These are phyloP conservation scores for Aspergillus quadrilineatus DNA, from an alignment of 2,329 filamentous ascomycete genomes.

Conservation along the genomic window DNA sequence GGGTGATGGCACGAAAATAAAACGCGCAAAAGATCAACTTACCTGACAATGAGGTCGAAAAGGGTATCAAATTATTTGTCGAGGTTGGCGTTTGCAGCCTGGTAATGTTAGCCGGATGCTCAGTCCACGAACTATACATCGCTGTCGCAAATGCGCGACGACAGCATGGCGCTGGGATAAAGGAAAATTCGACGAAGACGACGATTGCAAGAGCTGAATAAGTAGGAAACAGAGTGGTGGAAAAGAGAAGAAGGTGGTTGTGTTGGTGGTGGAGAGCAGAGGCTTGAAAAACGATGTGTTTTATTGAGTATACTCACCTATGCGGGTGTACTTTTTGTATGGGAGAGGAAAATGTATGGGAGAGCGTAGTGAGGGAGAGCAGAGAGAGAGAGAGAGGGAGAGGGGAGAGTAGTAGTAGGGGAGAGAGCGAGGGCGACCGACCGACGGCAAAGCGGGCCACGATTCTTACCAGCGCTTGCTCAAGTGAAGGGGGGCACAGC, in stretches of 20 bases:
- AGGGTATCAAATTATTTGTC: slow-evolving; percentile 13
- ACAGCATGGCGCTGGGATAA: slow-evolving; percentile 23
- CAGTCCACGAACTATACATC: slow-evolving; percentile 23
- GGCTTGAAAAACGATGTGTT: slow-evolving; percentile 25
- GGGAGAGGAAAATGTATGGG: slow-evolving; percentile 33
- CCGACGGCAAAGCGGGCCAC: slow-evolving; percentile 24
- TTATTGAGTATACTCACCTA: slow-evolving; percentile 38
- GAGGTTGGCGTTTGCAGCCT: slow-evolving; percentile 16
- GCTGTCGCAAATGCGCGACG: slow-evolving; percentile 25
- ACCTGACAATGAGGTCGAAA: slow-evolving; percentile 18
- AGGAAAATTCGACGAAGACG: slow-evolving; percentile 24
- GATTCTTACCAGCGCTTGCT: slow-evolving; percentile 16
- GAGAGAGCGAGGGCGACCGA: slow-evolving; percentile 31
- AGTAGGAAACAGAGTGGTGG: slow-evolving; percentile 17
- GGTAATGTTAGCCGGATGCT: slow-evolving; percentile 14
- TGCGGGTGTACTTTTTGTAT: slow-evolving; percentile 41
- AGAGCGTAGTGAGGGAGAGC: slow-evolving; percentile 33
- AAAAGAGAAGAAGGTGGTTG: slow-evolving; percentile 23
- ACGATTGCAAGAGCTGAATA: slow-evolving; percentile 17
- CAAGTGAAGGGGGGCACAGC: slow-evolving; percentile 23
- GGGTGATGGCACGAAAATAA: slow-evolving; percentile 19
- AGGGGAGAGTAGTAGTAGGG: slow-evolving; percentile 33
- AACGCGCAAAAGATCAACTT: slow-evolving; percentile 19
- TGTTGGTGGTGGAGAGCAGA: slow-evolving; percentile 29
- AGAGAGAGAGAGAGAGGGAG: slow-evolving; percentile 31